Evolutionary conservation across 768 basidiomycete genomes (phyloP), one percentile per base, ranked within the genome.

Genomic region (Peribolospora kevripleyi): DNA sequence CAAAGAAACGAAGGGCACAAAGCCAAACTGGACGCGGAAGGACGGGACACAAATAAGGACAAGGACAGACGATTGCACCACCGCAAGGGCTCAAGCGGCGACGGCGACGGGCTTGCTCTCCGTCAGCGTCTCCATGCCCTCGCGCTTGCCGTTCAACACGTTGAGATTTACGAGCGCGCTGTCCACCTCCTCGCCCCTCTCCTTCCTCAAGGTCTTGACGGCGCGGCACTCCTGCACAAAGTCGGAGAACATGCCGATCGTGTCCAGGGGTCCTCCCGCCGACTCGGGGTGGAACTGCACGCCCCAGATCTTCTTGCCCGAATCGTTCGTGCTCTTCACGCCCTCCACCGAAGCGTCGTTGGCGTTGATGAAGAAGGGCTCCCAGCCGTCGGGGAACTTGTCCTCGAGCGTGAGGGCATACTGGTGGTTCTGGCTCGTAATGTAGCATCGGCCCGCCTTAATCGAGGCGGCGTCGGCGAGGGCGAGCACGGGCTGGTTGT

Each of bases 321-420:
- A 88, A 7, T 80, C 82, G 0, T 71, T 65, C 2, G 93, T 93
- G 13, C 87, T 90, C 70, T 88, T 95, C 74, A 97, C 93, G 45
- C 93, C 93, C 66, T 97, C 93, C 11, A 97, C 88, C 1, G 87
- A 93, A 11, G 91, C 95, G 70, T 97, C 91, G 55, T 55, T 60
- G 70, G 87, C 93, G 70, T 95, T 98, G 72, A 97, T 91, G 74
- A 98, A 98, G 76, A 91, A 97, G 0, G 91, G 91, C 62, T 91
- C 87, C 88, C 87, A 98, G 13, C 88, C 93, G 56, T 74, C 71
- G 38, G 93, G 93, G 83, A 95, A 93, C 3, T 87, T 83, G 64
- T 97, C 91, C 58, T 81, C 80, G 53, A 97, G 70, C 65, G 79
- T 81, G 56, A 97, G 73, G n/a, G 93, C 93, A 68, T 97, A 98